A percentile compares a stretch with the other conserved stretches of the same genome.
Conservation (phyloP, 345 rosid genomes). For the Eucalyptus lansdowneana region DNA sequence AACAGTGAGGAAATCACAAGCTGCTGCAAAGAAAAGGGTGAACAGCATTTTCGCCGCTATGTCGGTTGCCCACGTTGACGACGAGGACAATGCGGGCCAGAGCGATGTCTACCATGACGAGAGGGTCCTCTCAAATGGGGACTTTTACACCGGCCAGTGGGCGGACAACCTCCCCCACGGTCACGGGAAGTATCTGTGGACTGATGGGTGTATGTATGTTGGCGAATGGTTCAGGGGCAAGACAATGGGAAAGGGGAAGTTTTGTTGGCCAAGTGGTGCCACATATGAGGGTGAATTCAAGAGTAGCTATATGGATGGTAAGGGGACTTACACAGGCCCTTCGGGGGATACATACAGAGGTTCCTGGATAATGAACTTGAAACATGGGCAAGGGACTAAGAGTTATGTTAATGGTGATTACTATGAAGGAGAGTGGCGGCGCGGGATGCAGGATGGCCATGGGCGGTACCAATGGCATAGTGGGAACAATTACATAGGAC, state of each 20-base stretch:
- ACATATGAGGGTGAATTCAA: conserved; percentile 96
- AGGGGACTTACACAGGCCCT: conserved; percentile 71
- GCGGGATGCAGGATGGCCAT: conserved; percentile 78
- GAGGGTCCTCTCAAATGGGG: conserved; percentile 49
- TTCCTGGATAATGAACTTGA: conserved; percentile 82
- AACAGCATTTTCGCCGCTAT: conserved; percentile 25
- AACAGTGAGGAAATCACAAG: conserved; percentile 20
- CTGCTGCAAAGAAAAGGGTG: conserved; percentile 23
- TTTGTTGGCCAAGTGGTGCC: conserved; percentile 91
- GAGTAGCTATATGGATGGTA: conserved; percentile 81
- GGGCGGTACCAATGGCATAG: conserved; percentile 88
- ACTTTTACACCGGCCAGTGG: conserved; percentile 86
- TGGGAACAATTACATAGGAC: conserved; percentile 68
- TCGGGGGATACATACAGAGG: conserved; percentile 68
- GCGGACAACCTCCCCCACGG: conserved; percentile 62
- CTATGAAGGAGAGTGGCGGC: conserved; percentile 86
- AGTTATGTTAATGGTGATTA: conserved; percentile 67
- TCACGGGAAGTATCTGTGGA: conserved; percentile 79
- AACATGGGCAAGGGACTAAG: conserved; percentile 68
- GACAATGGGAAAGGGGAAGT: conserved; percentile 70
- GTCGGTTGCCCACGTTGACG: conserved; percentile 92
- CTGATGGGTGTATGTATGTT: conserved; percentile 87
- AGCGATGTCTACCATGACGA: conserved; percentile 40
- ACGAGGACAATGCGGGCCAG: conserved; percentile 36
- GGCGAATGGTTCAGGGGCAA: conserved; percentile 83